These are phyloP conservation scores for Dendrobium chrysotoxum DNA, from an alignment of 106 monocot genomes.

Conservation along the genomic window DNA sequence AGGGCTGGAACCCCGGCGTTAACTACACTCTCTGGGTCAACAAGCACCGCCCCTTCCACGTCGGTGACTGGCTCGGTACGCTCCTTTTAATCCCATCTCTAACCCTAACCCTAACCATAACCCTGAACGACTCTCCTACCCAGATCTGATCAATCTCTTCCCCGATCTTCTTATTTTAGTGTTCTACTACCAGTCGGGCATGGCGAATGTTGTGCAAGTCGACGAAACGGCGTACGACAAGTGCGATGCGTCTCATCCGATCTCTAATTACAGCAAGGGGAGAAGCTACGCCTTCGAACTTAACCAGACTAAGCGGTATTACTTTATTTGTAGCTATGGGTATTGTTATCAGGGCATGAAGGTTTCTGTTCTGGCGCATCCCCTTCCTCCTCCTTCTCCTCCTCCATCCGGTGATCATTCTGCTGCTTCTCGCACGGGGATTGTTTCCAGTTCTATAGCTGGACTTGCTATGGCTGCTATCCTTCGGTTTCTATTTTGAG, in stretches of 20 bases:
- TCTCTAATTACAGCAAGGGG: constrained; percentile 73
- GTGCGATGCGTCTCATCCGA: constrained; percentile 56
- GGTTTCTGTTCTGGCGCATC: constrained; percentile 30
- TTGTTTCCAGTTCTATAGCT: not conserved
- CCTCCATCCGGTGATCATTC: constrained; percentile 17
- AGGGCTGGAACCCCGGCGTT: constrained; percentile 89
- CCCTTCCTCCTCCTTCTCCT: constrained; percentile 52
- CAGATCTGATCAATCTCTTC: not conserved
- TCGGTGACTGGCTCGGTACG: constrained; percentile 91
- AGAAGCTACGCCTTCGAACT: constrained; percentile 64
- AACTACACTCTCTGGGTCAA: constrained; percentile 88
- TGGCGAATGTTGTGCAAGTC: constrained; percentile 58
- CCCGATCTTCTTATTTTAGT: constrained; percentile 8
- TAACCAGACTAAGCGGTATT: constrained; percentile 49
- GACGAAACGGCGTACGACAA: constrained; percentile 54
- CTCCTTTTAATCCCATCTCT: not conserved
- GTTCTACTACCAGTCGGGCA: constrained; percentile 61
- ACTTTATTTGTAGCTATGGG: constrained; percentile 71
- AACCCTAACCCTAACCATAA: not conserved
- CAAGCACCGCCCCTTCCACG: constrained; percentile 68
- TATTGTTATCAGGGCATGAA: constrained; percentile 72
- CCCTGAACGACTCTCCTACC: too few relatives aligned
- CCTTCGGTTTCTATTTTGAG: constrained; percentile 19
- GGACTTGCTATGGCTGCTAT: constrained; percentile 9
- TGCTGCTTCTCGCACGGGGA: not conserved